These are phyloP conservation scores for Vigna unguiculata DNA, from an alignment of 306 rosid genomes.

Conservation along the genomic window DNA sequence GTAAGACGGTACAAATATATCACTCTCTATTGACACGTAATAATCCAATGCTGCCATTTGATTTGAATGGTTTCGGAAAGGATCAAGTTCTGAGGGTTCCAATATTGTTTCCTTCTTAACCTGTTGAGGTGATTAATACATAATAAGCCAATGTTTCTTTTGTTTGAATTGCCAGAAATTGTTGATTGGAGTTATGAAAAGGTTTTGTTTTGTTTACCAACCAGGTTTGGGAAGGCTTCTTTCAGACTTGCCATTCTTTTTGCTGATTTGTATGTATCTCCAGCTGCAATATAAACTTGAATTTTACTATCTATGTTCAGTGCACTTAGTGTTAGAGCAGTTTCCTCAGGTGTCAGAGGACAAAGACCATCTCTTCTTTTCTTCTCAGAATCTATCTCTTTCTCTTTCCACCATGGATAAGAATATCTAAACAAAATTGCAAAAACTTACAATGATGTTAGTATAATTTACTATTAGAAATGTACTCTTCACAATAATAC, in stretches of 20 bases:
- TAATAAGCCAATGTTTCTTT: background rate
- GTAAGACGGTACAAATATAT: constrained; percentile 72
- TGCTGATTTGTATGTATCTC: constrained; percentile 71
- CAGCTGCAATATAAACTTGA: constrained; percentile 82
- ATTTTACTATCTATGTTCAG: constrained; percentile 64
- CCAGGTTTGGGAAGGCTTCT: constrained; percentile 71
- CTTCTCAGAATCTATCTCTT: constrained; percentile 68
- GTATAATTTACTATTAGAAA: background rate
- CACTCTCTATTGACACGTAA: constrained; percentile 76
- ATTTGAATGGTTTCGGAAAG: constrained; percentile 69
- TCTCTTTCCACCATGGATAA: constrained; percentile 82
- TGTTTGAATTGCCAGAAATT: constrained; percentile 35
- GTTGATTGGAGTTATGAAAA: background rate
- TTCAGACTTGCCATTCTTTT: constrained; percentile 62
- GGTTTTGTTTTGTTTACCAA: constrained; percentile 45
- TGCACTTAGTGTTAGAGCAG: constrained; percentile 63
- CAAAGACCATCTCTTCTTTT: constrained; percentile 75
- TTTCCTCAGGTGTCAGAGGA: constrained; percentile 86
- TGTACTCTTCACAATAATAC: background rate
- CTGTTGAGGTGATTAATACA: background rate
- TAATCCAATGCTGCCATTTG: constrained; percentile 89
- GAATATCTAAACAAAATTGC: too few relatives aligned
- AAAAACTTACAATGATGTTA: background rate
- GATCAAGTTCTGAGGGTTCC: constrained; percentile 65
- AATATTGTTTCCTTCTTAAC: constrained; percentile 77